These are phyloP conservation scores for Davidsoniella eucalypti DNA, from an alignment of 2,329 filamentous ascomycete genomes.

Conservation along the genomic window DNA sequence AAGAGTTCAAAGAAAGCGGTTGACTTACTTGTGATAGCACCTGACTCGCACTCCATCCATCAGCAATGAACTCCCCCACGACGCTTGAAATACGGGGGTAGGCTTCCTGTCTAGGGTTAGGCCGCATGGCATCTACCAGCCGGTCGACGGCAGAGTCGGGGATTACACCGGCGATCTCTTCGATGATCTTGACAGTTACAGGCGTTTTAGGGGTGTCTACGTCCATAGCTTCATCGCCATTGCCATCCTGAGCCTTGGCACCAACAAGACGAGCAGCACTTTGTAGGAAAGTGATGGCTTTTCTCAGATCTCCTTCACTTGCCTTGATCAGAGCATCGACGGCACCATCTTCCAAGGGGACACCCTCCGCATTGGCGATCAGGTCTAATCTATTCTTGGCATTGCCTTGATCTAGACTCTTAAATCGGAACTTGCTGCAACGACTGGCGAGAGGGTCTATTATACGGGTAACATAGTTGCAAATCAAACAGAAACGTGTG, in stretches of 20 bases:
- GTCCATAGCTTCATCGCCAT: constrained; percentile 47
- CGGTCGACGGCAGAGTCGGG: constrained; percentile 55
- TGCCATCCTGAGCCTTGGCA: constrained; percentile 34
- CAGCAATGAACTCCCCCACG: constrained; percentile 81
- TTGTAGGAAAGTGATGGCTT: constrained; percentile 91
- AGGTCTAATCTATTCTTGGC: constrained; percentile 62
- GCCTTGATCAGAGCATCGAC: constrained; percentile 71
- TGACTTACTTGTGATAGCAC: constrained; percentile 56
- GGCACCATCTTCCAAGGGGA: constrained; percentile 61
- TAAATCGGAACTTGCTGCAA: constrained; percentile 96
- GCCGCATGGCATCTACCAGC: constrained; percentile 61
- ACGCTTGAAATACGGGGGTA: constrained; percentile 64
- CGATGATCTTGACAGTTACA: constrained; percentile 64
- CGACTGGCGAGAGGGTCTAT: constrained; percentile 88
- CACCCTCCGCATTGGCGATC: constrained; percentile 66
- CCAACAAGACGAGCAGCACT: constrained; percentile 82
- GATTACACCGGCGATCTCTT: constrained; percentile 94
- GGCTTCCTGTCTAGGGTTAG: constrained; percentile 42
- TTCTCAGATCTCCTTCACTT: constrained; percentile 85
- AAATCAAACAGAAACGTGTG: constrained; percentile 91
- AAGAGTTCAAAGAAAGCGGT: background rate
- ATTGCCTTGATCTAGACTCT: constrained; percentile 77
- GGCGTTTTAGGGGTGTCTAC: constrained; percentile 30
- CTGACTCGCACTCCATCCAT: constrained; percentile 92
- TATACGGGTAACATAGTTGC: constrained; percentile 96